Evolutionary conservation across 78 protist species (phyloP).

Genomic region (Anaeramoeba flamelloides): DNA sequence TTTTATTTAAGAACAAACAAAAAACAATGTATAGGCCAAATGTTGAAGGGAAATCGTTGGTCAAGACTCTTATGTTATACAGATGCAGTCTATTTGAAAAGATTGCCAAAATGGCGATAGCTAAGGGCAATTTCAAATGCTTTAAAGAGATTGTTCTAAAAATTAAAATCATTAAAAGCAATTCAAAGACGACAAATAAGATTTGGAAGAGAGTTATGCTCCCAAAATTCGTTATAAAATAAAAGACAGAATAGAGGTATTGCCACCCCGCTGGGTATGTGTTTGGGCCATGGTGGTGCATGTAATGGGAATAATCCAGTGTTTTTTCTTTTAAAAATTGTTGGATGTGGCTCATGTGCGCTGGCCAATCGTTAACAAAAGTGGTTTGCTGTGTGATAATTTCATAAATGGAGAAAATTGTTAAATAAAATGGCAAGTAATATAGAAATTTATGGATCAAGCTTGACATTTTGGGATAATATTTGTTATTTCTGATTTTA

Average conservation of each 20-base stretch:
- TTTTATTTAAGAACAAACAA: constrained; percentile 8
- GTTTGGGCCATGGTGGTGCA: constrained; percentile 44
- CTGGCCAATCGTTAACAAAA: constrained; percentile 43
- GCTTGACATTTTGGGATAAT: no score
- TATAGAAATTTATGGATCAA: no score
- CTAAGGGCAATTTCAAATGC: constrained; percentile 13
- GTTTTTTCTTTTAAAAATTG: constrained; percentile 14
- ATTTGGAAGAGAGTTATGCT: constrained; percentile 21
- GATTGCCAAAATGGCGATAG: constrained; percentile 24
- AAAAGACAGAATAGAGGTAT: constrained; percentile 11
- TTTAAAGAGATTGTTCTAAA: no score
- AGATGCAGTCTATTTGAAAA: constrained; percentile 33
- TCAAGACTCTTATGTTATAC: constrained; percentile 33
- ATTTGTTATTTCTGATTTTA: no score
- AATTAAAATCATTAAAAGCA: no score
- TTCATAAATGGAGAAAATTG: constrained; percentile 27
- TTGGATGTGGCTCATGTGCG: constrained; percentile 33
- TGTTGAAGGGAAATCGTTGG: constrained; percentile 35
- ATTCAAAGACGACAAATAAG: constrained; percentile 29
- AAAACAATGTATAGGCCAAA: constrained; percentile 20
- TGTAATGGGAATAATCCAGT: no score
- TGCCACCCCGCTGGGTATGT: constrained; percentile 38
- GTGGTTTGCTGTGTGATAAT: constrained; percentile 10
- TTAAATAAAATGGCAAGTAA: no score
- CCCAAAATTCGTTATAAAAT: constrained; percentile 4